Conservation (phyloP, 2,329 filamentous ascomycete genomes). For the Anisogramma anomala region DNA sequence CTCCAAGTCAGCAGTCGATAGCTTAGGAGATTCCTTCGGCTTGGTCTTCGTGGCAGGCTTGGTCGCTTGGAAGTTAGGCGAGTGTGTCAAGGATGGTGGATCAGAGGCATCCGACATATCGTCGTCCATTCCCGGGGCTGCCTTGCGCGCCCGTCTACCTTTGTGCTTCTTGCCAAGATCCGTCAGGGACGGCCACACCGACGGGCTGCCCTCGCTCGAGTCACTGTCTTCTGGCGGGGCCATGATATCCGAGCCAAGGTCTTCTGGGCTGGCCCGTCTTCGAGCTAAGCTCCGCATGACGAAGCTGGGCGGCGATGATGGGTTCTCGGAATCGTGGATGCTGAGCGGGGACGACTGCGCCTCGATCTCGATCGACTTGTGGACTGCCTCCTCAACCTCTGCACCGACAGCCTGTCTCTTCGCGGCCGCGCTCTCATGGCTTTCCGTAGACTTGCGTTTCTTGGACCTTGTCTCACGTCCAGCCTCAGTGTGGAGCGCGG, state of each 20-base stretch:
- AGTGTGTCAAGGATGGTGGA: constrained; percentile 55
- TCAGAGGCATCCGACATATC: constrained; percentile 47
- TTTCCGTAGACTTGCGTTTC: constrained; percentile 46
- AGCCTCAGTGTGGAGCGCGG: neutral
- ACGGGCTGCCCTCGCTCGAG: constrained; percentile 29
- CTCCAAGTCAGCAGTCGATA: constrained; percentile 44
- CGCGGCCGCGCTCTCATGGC: constrained; percentile 25
- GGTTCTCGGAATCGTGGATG: constrained; percentile 14
- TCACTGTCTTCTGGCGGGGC: constrained; percentile 44
- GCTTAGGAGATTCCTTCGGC: constrained; percentile 28
- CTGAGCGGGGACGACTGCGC: constrained; percentile 25
- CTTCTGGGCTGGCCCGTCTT: constrained; percentile 30
- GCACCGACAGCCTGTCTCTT: constrained; percentile 19
- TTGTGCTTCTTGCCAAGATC: constrained; percentile 35
- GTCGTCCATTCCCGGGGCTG: constrained; percentile 28
- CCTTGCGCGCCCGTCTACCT: constrained; percentile 20
- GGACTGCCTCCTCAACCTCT: constrained; percentile 12
- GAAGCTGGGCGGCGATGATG: constrained; percentile 25
- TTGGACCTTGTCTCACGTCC: constrained; percentile 25
- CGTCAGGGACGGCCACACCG: constrained; percentile 41
- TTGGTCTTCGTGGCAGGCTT: constrained; percentile 15
- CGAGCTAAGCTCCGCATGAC: constrained; percentile 23
- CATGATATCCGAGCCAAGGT: constrained; percentile 34
- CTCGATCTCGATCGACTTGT: constrained; percentile 19
- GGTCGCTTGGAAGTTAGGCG: constrained; percentile 39